Conservation (phyloP, 306 rosid genomes). For the Ziziphus jujuba region DNA sequence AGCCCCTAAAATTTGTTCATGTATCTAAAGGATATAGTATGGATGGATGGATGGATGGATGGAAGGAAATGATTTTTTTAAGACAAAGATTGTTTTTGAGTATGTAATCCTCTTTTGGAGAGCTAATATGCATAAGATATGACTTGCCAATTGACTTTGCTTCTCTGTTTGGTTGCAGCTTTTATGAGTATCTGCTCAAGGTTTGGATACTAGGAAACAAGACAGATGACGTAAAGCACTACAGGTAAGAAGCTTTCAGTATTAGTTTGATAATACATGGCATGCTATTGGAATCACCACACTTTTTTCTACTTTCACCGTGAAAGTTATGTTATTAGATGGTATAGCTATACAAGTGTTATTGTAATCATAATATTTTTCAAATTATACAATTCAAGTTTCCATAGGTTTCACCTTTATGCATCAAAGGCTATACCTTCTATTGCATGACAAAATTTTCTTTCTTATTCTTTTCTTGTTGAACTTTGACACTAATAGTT, state of each 20-base stretch:
- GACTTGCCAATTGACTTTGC: constrained; percentile 19
- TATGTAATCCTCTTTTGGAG: neutral
- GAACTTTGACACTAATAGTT: no score
- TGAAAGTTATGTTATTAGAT: no score
- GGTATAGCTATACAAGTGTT: no score
- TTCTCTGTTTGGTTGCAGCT: constrained; percentile 36
- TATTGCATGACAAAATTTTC: no score
- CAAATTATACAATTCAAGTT: no score
- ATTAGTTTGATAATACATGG: neutral
- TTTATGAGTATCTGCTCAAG: constrained; percentile 68
- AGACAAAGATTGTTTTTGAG: neutral
- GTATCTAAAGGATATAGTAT: neutral
- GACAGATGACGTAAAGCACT: constrained; percentile 49
- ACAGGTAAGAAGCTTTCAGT: constrained; percentile 45
- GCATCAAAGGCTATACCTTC: no score
- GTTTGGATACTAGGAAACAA: constrained; percentile 72
- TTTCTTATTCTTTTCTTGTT: no score
- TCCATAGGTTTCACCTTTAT: no score
- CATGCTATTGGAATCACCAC: no score
- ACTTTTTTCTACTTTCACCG: no score
- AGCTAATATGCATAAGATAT: constrained; percentile 2
- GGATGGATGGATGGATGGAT: neutral
- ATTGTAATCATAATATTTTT: no score
- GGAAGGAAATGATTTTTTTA: no score
- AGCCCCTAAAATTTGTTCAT: neutral